Base-by-base conservation (phyloP, 352 stramenopile species). In the Phytophthora ramorum region DNA sequence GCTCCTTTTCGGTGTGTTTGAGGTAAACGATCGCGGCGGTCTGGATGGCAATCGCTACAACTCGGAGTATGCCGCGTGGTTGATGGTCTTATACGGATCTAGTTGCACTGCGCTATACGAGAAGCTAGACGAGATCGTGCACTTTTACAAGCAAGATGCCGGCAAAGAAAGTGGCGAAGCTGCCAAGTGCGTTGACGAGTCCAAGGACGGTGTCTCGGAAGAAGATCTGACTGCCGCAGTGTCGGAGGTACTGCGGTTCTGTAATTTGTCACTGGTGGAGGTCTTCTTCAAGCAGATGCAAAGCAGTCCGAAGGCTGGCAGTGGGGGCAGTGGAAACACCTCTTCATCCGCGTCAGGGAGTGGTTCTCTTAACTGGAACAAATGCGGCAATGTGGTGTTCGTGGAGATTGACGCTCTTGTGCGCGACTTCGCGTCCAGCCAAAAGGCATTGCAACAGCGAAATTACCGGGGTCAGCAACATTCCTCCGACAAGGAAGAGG, bases 351-450 rank as follows among this genome's bases (percentile, higher is more conserved):
- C 48, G 34, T 46, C 49, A 4, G 48, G 40, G 16, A 38, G 9
- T 37, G 51, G 34, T n/a, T 61, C 75, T 26, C 62, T 91, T 0
- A 87, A 85, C 52, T 95, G 87, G 87, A 79, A 82, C 53, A 95
- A 95, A 62, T 92, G 82, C 32, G 87, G 87, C 16, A 95, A 93
- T 34, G 80, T 93, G 19, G 81, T 95, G 45, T 91, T 92, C 52
- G 85, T 95, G 20, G 87, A 95, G 66, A 83, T 93, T 14, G 87
- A 95, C 48, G 78, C 73, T 17, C 71, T 95, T 51, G 81, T 95
- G 60, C 81, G 87, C 7, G 85, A 95, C 38, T 93, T 93, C 65
- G 63, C 83, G 8, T 82, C 84, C n/a, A 81, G 70, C n/a, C 79
- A 83, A 37, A 91, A 87, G 46, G 50, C 57, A 5, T 53, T 81